Evolutionary conservation across 495 filamentous ascomycete genomes (phyloP).

Genomic region (Penicillium subrubescens): DNA sequence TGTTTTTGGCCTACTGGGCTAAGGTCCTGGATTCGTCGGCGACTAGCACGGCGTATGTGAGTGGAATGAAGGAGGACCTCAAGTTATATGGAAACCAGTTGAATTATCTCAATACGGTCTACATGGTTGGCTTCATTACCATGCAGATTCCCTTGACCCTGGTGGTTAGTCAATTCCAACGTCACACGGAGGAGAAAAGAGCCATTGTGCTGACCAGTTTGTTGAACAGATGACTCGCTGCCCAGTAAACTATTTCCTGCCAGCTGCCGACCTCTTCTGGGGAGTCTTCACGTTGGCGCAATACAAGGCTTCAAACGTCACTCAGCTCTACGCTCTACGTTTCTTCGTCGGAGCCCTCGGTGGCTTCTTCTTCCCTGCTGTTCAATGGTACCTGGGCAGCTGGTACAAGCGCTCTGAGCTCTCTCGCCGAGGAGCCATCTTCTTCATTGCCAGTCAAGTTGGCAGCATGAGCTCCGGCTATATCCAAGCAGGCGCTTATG

Average conservation of each 20-base stretch:
- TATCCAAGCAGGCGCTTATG: constrained; percentile 46
- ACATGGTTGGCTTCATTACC: constrained; percentile 34
- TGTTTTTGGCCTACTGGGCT: constrained; percentile 43
- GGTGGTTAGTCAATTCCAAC: constrained; percentile 14
- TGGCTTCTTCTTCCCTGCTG: constrained; percentile 71
- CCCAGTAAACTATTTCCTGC: constrained; percentile 33
- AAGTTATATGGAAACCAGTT: constrained; percentile 48
- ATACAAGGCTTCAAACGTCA: constrained; percentile 35
- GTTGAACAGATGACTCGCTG: constrained; percentile 30
- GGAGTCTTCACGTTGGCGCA: constrained; percentile 45
- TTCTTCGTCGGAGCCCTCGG: constrained; percentile 89
- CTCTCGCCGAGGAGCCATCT: constrained; percentile 44
- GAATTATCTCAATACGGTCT: constrained; percentile 48
- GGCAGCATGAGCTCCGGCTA: constrained; percentile 48
- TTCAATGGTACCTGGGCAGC: constrained; percentile 33
- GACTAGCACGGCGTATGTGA: constrained; percentile 33
- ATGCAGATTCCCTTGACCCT: constrained; percentile 32
- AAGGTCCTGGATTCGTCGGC: constrained; percentile 42
- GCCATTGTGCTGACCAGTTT: constrained; percentile 3
- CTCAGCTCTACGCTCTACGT: constrained; percentile 53
- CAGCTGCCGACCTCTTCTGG: constrained; percentile 42
- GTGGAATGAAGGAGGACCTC: constrained; percentile 34
- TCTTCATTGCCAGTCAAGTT: constrained; percentile 44
- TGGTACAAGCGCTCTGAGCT: constrained; percentile 39
- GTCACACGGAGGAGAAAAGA: background rate